Base-by-base conservation (phyloP, 2,329 filamentous ascomycete genomes). In the Cercospora sp. region DNA sequence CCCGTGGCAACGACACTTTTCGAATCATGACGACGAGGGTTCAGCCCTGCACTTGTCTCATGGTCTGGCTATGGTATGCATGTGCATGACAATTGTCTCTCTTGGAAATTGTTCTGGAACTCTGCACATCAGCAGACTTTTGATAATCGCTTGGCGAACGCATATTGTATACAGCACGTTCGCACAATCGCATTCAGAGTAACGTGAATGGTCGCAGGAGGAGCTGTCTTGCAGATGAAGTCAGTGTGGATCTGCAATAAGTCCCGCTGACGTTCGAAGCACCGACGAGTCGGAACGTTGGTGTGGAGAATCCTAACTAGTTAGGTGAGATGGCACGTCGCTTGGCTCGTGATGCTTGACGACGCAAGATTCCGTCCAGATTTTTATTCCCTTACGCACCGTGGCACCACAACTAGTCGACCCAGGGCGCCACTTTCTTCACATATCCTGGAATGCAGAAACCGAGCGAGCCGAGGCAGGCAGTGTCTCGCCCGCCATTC, bases 291-390 rank as follows among this genome's bases (percentile, higher is more conserved):
- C 60, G 60, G 60, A 28, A 28, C 26, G 60, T 13, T n/a, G 42
- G 26, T 62, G 60, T 48, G 60, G 60, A 48, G 39, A 51, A 48
- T 48, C 42, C 60, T 42, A 51, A 42, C 36, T 30, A 62, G 48
- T 28, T 62, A 59, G 31, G 13, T 23, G 31, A 36, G 58, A 60
- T 42, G 36, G 28, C 13, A 48, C 42, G 12, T 20, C 12, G 36
- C 60, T 62, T 62, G 60, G 60, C 60, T 62, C 36, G 59, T 61
- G 36, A 61, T 62, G 60, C 60, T 62, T 31, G 55, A 59, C 55
- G 55, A 59, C 55, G 55, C 55, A 59, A 48, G 23, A 16, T 48
- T 18, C 60, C 60, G 26, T 18, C 42, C 60, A 51, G 33, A 51
- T 33, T 39, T 45, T 51, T 20, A 51, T 30, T 31, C 18, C 20